Conservation (phyloP, 1,284 basidiomycete genomes). For the Mycena sp. region DNA sequence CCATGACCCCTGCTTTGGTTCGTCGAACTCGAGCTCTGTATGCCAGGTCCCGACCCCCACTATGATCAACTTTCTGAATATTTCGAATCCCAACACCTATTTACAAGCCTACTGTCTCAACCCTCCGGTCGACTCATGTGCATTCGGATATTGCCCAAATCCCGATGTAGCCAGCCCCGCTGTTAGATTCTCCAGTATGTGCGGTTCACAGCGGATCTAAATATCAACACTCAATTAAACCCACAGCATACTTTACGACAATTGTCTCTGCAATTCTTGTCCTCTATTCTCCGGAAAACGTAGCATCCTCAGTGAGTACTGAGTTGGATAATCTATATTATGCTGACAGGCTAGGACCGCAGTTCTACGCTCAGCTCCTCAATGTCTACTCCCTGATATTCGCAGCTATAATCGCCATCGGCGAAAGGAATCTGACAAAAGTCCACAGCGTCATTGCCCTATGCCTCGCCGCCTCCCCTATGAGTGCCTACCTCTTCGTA, state of each 20-base stretch:
- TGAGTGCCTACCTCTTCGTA: slow-evolving; percentile 24
- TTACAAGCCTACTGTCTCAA: slow-evolving; percentile 19
- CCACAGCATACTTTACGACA: slow-evolving; percentile 19
- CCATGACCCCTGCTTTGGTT: slow-evolving; percentile 22
- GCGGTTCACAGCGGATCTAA: background rate
- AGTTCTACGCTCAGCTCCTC: slow-evolving; percentile 24
- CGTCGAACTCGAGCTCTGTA: slow-evolving; percentile 8
- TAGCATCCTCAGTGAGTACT: background rate
- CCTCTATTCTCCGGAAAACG: slow-evolving; percentile 23
- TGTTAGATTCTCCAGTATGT: slow-evolving; percentile 23
- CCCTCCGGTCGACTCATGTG: slow-evolving; percentile 24
- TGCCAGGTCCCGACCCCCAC: slow-evolving; percentile 15
- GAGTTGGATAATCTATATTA: background rate
- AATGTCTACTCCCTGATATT: slow-evolving; percentile 26
- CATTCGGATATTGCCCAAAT: slow-evolving; percentile 24
- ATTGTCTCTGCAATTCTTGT: slow-evolving; percentile 21
- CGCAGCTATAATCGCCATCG: slow-evolving; percentile 20
- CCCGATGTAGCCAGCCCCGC: slow-evolving; percentile 26
- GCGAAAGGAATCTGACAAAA: slow-evolving; percentile 19
- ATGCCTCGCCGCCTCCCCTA: slow-evolving; percentile 17
- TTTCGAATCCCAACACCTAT: slow-evolving; percentile 9
- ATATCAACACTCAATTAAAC: background rate
- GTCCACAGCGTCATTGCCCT: slow-evolving; percentile 20
- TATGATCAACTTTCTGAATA: slow-evolving; percentile 25
- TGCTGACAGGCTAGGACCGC: background rate